A percentile compares a stretch with the other conserved stretches of the same genome.
Evolutionary conservation across 495 filamentous ascomycete genomes (phyloP).

Genomic region (Penicillium tannophilum): DNA sequence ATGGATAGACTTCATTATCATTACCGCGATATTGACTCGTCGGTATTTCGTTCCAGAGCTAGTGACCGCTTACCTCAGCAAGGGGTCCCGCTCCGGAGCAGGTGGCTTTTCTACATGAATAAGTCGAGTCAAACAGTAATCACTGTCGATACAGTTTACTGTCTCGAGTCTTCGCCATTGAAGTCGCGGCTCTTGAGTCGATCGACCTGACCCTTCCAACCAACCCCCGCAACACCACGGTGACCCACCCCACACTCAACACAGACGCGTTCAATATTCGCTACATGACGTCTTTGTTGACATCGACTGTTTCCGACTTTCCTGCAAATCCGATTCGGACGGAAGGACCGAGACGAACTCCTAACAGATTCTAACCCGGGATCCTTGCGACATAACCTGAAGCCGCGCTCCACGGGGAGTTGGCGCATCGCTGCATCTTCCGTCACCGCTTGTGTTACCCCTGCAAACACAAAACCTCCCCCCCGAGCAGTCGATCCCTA

Average conservation of each 20-base stretch:
- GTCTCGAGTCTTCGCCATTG: slow-evolving; percentile 8
- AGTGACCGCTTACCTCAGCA: slow-evolving; percentile 37
- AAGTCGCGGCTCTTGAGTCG: slow-evolving; percentile 7
- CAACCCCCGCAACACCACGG: slow-evolving; percentile 1
- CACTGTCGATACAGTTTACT: slow-evolving; percentile 18
- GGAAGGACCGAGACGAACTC: slow-evolving; percentile 6
- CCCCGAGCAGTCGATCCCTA: slow-evolving; percentile 16
- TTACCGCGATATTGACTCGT: neutral
- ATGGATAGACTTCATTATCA: neutral
- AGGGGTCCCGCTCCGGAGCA: slow-evolving; percentile 30
- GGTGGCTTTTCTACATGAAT: slow-evolving; percentile 44
- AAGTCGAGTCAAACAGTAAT: slow-evolving; percentile 23
- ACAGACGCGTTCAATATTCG: slow-evolving; percentile 32
- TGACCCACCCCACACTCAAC: slow-evolving; percentile 24
- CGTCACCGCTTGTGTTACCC: slow-evolving; percentile 30
- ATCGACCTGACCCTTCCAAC: neutral
- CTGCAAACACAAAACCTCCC: slow-evolving; percentile 8
- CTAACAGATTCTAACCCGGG: neutral
- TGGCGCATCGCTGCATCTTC: slow-evolving; percentile 37
- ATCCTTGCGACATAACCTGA: slow-evolving; percentile 21
- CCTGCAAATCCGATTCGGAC: slow-evolving; percentile 15
- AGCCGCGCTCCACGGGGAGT: slow-evolving; percentile 45
- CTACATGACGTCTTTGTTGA: slow-evolving; percentile 54
- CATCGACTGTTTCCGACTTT: slow-evolving; percentile 26
- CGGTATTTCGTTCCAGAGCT: neutral